Percentiles rank a stretch among this genome's conserved stretches.
Conservation (phyloP, 148 eudicot species). For the Persicaria tinctoria region DNA sequence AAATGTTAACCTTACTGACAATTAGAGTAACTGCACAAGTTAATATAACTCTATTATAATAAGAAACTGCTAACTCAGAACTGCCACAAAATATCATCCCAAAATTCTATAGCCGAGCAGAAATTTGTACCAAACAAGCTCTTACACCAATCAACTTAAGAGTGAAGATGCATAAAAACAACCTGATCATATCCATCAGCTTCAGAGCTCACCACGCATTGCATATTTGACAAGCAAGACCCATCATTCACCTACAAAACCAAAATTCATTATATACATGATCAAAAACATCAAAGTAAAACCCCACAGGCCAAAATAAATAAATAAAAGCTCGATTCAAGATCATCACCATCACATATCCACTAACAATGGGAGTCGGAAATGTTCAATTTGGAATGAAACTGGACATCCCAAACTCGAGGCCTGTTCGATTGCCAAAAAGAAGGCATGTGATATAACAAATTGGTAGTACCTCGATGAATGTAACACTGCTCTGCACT, state of each 20-base stretch:
- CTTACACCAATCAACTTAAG: background rate
- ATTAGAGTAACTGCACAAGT: background rate
- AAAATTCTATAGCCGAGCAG: background rate
- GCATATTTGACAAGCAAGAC: conserved; percentile 94
- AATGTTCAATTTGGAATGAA: too few relatives aligned
- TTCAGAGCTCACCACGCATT: conserved; percentile 85
- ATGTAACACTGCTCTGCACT: conserved; percentile 80
- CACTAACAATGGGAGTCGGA: too few relatives aligned
- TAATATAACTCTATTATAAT: background rate
- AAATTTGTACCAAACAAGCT: background rate
- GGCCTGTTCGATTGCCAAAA: background rate
- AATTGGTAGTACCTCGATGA: conserved; percentile 62
- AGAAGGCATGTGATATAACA: background rate
- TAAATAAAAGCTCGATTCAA: too few relatives aligned
- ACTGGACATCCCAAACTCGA: background rate
- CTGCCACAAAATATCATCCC: background rate
- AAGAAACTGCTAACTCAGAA: background rate
- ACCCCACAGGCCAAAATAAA: background rate
- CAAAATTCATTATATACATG: background rate
- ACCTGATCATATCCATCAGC: conserved; percentile 99
- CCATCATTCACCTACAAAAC: conserved; percentile 76
- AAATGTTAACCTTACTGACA: background rate
- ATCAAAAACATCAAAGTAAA: background rate
- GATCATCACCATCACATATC: too few relatives aligned
- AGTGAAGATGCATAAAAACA: background rate